Base-by-base conservation (phyloP, 2,329 filamentous ascomycete genomes). In the Chrysoporthe deuterocubensis region DNA sequence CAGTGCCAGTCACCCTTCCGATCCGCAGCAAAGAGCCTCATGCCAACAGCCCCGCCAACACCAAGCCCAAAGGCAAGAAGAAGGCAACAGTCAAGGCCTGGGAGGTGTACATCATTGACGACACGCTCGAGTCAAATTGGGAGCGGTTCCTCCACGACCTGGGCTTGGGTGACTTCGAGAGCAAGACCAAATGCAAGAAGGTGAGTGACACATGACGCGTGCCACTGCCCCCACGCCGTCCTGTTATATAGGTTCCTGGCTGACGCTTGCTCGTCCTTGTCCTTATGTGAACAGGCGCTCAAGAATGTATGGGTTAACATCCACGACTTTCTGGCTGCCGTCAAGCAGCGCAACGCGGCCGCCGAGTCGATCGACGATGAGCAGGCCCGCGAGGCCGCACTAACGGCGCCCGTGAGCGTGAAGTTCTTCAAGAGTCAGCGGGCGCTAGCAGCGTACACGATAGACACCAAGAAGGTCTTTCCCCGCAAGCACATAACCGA, bases 241-340 rank as follows among this genome's bases (percentile, higher is more conserved):
- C 0, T 40, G 8, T 58, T 18, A n/a, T 1, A 13, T 42, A 9
- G 26, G 54, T 6, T n/a, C 4, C 34, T 40, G 34, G 7, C 8
- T 18, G 34, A 37, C 13, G 56, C 34, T 57, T 16, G 21, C 26
- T 8, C 8, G 18, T 37, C 43, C 52, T 8, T 32, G 56, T 37
- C 43, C 34, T 32, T 42, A 64, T 18, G 57, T 65, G 21, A 2
- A 37, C 44, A 85, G 83, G 81, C 78, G 3, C 73, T 85, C 1
- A 72, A 72, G n/a, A 70, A 60, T 0, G 74, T 85, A 4, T 79
- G 80, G 73, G 78, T 86, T 67, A 86, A 86, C 67, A 85, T 86
- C 48, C 69, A 69, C 40, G 84, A 87, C 72, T 82, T 87, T 66
- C 73, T 87, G 7, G 70, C 75, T 0, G 79, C 78, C 11, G 65